A percentile compares a stretch with the other conserved stretches of the same genome.
phyloP scores from a whole-genome alignment of 441 rosid species.

The Isatis lusitanica region DNA sequence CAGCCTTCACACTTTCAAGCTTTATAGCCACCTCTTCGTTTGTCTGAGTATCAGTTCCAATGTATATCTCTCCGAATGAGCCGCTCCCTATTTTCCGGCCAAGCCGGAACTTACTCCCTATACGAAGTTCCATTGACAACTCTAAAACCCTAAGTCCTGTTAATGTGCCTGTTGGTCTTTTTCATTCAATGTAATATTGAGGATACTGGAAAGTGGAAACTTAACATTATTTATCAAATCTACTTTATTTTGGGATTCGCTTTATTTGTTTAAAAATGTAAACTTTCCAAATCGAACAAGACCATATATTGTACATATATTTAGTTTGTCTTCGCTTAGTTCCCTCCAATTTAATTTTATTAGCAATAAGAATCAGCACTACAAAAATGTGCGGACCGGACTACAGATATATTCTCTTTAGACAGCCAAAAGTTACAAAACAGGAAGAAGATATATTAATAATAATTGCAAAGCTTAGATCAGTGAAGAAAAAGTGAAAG shows the following conservation, averaged over 20 bases:
- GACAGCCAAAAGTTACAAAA: background rate
- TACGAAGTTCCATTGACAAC: conserved; percentile 67
- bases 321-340: background rate
- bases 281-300: background rate
- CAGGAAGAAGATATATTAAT: background rate
- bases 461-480: conserved; percentile 5
- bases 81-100: conserved; percentile 94
- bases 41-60: conserved; percentile 79
- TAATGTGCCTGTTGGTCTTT: background rate
- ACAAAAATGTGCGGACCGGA: background rate
- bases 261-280: background rate
- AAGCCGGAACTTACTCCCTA: conserved; percentile 79
- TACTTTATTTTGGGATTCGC: background rate
- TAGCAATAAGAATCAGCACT: background rate
- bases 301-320: background rate
- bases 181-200: background rate
- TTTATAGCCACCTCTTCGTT: conserved; percentile 92
- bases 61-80: conserved; percentile 91
- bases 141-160: conserved; percentile 28
- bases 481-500: background rate
- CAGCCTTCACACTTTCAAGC: conserved; percentile 80
- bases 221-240: no score
- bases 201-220: no score
- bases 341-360: background rate
- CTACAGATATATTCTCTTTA: background rate